These are phyloP conservation scores for Ophiostoma triangulosporum DNA, from an alignment of 2,329 filamentous ascomycete species.

Conservation along the genomic window DNA sequence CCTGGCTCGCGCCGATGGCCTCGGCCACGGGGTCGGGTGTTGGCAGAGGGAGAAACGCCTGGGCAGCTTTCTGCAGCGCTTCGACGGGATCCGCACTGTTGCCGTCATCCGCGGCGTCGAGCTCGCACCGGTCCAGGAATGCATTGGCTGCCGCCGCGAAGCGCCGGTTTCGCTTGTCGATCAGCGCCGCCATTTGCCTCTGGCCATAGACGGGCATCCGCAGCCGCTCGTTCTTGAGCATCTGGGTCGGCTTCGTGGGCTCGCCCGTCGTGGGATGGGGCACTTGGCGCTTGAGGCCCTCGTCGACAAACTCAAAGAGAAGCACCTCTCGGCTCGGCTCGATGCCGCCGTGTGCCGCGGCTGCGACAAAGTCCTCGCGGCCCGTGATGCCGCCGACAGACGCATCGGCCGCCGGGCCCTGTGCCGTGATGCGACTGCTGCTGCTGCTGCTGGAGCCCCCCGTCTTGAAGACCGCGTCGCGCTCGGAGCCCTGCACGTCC, in stretches of 20 bases:
- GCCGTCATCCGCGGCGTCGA: neutral
- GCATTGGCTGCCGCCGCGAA: constrained; percentile 63
- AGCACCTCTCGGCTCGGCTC: constrained; percentile 51
- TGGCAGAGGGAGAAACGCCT: constrained; percentile 46
- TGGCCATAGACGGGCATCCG: constrained; percentile 90
- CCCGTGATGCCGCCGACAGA: constrained; percentile 45
- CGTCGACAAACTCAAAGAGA: constrained; percentile 86
- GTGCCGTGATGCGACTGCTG: constrained; percentile 21
- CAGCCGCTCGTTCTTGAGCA: constrained; percentile 61
- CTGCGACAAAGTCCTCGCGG: constrained; percentile 7
- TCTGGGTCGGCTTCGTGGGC: constrained; percentile 51
- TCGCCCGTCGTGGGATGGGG: constrained; percentile 59
- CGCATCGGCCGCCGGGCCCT: constrained; percentile 37
- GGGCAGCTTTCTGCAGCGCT: constrained; percentile 43
- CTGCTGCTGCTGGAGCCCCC: constrained; percentile 34
- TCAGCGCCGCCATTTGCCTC: constrained; percentile 77
- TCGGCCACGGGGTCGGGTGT: neutral
- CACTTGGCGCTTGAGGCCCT: constrained; percentile 74
- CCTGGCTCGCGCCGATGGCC: constrained; percentile 10
- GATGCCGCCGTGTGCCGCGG: constrained; percentile 10
- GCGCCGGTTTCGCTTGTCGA: constrained; percentile 78
- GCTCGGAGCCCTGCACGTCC: constrained; percentile 55
- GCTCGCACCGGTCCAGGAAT: constrained; percentile 60
- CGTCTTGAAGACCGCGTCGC: constrained; percentile 50
- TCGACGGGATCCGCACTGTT: constrained; percentile 52